Base-by-base conservation (phyloP, 345 rosid genomes). In the Mallotus nudiflorus region DNA sequence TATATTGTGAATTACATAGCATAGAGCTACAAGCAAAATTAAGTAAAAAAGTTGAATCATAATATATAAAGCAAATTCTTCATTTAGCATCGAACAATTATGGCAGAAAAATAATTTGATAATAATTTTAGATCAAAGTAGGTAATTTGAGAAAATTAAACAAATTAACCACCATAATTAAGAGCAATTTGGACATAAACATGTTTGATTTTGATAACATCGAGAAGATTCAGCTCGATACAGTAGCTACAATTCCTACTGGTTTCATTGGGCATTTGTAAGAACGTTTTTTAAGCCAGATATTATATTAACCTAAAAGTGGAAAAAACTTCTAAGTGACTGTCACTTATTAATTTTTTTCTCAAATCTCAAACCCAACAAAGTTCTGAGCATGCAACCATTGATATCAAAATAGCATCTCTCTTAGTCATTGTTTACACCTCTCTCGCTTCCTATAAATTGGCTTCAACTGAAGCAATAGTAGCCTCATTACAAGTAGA, bases 391-490 rank as follows among this genome's bases (percentile, higher is more conserved):
- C 39, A 62, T 55, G 55, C 50, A 42, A 44, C 29, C 48, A 48
- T 22, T 40, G 29, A 9, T 31, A 51, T 39, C 4, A 16, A 53
- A 27, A n/a, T n/a, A n/a, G n/a, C 39, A 65, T 50, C 65, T 15
- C 73, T 54, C 39, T n/a, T n/a, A 56, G 40, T 22, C 39, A 24
- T 42, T 33, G 67, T 50, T 45, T 45, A 73, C 49, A 58, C 50
- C 10, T 35, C 39, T 31, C 11, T 6, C 54, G 14, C 52, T 65
- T 75, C 46, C 16, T 71, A 70, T 69, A 82, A 76, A 68, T 53
- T 64, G 72, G 51, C 53, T 22, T 55, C 5, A 18, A 40, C 50
- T 25, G 20, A 63, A 2, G 15, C 13, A 3, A 55, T 29, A 48
- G 54, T 12, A 3, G 6, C 44, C n/a, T 46, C 20, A 29, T 42